A percentile compares a stretch with the other conserved stretches of the same genome.
Evolutionary conservation across 2,329 filamentous ascomycete species (phyloP).

Genomic region (Phaeosphaeria sp.): DNA sequence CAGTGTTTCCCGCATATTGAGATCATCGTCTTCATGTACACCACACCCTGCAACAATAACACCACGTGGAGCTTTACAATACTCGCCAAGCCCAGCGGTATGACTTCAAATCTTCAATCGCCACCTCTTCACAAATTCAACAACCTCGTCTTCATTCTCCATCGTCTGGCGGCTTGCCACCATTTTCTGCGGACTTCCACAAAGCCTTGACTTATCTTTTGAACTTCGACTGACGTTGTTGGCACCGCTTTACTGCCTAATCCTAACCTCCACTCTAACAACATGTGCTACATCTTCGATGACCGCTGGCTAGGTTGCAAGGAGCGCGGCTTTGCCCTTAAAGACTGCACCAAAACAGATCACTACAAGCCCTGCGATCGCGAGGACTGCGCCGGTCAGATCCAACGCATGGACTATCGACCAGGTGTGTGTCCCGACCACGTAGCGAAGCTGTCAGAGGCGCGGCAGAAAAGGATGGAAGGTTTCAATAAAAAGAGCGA

Average conservation of each 20-base stretch:
- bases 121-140: too few species aligned
- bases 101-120: too few species aligned
- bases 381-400: background rate
- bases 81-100: too few species aligned
- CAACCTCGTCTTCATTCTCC: too few species aligned
- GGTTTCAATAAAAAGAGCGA: background rate
- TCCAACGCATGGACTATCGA: background rate
- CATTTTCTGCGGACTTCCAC: too few species aligned
- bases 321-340: background rate
- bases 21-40: too few species aligned
- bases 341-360: background rate
- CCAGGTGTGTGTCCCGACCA: background rate
- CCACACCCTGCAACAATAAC: too few species aligned
- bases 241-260: background rate
- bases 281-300: background rate
- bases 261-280: background rate
- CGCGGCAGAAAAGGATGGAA: background rate
- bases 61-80: too few species aligned
- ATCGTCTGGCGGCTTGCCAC: too few species aligned
- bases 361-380: background rate
- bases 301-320: background rate
- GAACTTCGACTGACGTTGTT: background rate
- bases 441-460: background rate
- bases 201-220: background rate
- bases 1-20: too few species aligned